Percentiles rank a stretch among this genome's conserved stretches.
These are phyloP conservation scores for Candida coleopterorum DNA, from an alignment of 805 yeast genomes.

Conservation along the genomic window DNA sequence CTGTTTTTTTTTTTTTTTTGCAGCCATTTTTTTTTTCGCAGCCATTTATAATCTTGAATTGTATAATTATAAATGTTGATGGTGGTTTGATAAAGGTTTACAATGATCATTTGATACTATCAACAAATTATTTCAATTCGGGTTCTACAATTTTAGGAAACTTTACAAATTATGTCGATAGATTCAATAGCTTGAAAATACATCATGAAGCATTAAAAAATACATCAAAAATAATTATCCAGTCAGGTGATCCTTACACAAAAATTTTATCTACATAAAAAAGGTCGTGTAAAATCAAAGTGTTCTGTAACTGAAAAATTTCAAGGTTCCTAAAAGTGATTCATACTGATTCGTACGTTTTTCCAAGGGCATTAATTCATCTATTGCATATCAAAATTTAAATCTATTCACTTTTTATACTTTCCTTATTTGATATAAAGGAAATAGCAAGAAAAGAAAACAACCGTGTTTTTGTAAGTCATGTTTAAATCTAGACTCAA, in stretches of 20 bases:
- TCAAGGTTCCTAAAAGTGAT: conserved; percentile 2
- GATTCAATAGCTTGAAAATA: not conserved
- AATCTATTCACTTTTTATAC: not conserved
- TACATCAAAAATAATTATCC: not conserved
- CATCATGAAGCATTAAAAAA: not conserved
- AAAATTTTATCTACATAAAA: too few relatives aligned
- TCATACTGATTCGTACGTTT: conserved; percentile 2
- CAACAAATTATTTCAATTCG: not conserved
- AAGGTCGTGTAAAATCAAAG: not conserved
- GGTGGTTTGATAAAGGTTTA: too few relatives aligned
- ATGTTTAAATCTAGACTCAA: not conserved
- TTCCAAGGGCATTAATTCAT: not conserved
- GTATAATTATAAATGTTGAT: too few relatives aligned
- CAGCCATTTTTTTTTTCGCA: conserved; percentile 4
- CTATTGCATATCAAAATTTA: conserved; percentile 3
- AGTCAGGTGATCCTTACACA: not conserved
- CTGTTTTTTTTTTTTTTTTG: too few relatives aligned
- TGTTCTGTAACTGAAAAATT: conserved; percentile 1
- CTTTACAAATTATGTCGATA: not conserved
- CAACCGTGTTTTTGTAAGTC: not conserved
- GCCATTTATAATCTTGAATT: not conserved
- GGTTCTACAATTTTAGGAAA: too few relatives aligned
- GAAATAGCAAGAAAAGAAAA: conserved; percentile 1
- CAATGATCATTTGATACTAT: too few relatives aligned
- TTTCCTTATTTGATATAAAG: not conserved